Evolutionary conservation across 495 filamentous ascomycete genomes (phyloP), one percentile per base, ranked within the genome.

Genomic region (Apiosordaria backusii): DNA sequence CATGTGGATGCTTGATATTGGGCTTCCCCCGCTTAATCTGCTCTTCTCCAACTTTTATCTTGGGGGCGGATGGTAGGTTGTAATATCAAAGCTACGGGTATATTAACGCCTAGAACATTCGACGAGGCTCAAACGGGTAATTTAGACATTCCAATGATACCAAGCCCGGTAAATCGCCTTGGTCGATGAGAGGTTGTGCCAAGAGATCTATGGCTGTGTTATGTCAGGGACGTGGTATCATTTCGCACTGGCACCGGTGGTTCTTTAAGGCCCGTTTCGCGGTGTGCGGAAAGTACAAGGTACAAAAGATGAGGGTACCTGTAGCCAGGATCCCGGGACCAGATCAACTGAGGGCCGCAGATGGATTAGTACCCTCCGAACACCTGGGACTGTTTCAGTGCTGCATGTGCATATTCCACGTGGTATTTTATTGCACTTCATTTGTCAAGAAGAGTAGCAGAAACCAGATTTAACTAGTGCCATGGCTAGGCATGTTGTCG

Each of bases 81-180:
- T 18, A 22, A 18, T 55, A 22, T 50, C 40, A 7, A 16, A 50
- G 7, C 16, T 16, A 16, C 40, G 52, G 18, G 21, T 55, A 55
- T 55, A 55, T 55, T 55, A 23, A 45, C 19, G 52, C 15, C 52
- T 55, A 3, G 52, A 55, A 55, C 52, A 55, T 55, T 55, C 52
- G 9, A 4, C n/a, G 52, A 55, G 52, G 52, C 52, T 55, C n/a
- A 55, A 55, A 55, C 52, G 52, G 52, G 52, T 55, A 55, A 55
- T 55, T 3, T 55, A 6, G 21, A 4, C 4, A 21, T 23, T 55
- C 18, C 19, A 10, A 3, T 22, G n/a, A 13, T 13, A 55, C 52
- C 52, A 55, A 55, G 52, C 52, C 52, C 19, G 52, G 52, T 55
- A 55, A 55, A 21, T 55, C 18, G 35, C 16, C 35, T 15, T 7